These are phyloP conservation scores for Chrysanthemum seticuspe DNA, from an alignment of 129 eudicot genomes.

Conservation along the genomic window DNA sequence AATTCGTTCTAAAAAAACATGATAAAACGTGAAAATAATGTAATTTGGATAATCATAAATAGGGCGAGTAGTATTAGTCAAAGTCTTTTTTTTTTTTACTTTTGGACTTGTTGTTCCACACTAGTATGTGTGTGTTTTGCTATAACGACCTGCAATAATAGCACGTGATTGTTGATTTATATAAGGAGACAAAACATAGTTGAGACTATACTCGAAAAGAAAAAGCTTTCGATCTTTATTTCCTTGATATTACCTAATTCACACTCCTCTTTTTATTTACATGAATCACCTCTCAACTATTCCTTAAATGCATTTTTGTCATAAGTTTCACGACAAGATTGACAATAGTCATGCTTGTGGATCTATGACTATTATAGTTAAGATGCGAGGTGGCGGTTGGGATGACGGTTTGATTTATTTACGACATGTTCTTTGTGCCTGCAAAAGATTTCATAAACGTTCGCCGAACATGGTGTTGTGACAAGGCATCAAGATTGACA, in stretches of 20 bases:
- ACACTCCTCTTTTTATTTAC: background rate
- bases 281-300: background rate
- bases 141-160: background rate
- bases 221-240: background rate
- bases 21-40: too few species aligned
- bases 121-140: background rate
- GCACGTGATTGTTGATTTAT: background rate
- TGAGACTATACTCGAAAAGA: background rate
- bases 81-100: too few species aligned
- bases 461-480: too few species aligned
- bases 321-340: background rate
- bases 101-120: background rate
- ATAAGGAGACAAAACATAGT: background rate
- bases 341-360: background rate
- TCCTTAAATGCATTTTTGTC: background rate
- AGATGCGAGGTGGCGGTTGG: too few species aligned
- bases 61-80: too few species aligned
- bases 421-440: too few species aligned
- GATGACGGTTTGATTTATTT: too few species aligned
- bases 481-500: too few species aligned
- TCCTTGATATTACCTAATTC: background rate
- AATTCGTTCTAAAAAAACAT: too few species aligned
- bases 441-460: too few species aligned
- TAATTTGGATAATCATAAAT: too few species aligned
- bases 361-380: background rate